Percentiles rank a stretch among this genome's conserved stretches.
Conservation (phyloP, 2,329 filamentous ascomycete species). For the Apiospora sp. region DNA sequence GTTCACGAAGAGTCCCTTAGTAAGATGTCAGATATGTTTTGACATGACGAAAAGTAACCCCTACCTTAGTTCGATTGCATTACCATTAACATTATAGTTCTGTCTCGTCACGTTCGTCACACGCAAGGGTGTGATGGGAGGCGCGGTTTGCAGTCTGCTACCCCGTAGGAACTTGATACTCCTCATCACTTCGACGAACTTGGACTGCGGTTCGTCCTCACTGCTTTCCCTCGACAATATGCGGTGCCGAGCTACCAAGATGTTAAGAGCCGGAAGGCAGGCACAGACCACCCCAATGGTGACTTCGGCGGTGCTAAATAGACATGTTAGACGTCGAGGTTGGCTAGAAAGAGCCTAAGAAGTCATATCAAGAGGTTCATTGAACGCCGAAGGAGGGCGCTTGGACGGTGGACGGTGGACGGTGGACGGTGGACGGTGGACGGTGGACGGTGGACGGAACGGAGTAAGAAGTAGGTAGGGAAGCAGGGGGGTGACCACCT, state of each 20-base stretch:
- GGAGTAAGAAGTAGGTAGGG: no score
- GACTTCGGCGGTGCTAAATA: constrained; percentile 22
- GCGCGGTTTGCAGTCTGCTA: constrained; percentile 12
- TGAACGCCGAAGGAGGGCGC: neutral
- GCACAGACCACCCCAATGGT: constrained; percentile 26
- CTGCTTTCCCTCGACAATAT: neutral
- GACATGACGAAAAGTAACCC: neutral
- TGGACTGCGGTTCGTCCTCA: neutral
- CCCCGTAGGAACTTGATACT: constrained; percentile 18
- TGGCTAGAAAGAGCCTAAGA: neutral
- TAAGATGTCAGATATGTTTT: no score
- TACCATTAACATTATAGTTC: neutral
- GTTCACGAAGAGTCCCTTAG: no score
- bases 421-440: neutral
- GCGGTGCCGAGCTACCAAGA: constrained; percentile 13
- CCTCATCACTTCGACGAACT: neutral
- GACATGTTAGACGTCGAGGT: neutral
- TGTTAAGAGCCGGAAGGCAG: constrained; percentile 25
- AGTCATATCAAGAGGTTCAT: neutral
- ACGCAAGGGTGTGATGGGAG: constrained; percentile 2
- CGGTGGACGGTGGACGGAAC: no score
- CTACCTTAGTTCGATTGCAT: neutral
- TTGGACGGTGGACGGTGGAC: neutral
- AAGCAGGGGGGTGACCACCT: neutral
- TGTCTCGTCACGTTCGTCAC: neutral